Base-by-base conservation (phyloP, 805 yeast genomes). In the Lipomyces sp. region DNA sequence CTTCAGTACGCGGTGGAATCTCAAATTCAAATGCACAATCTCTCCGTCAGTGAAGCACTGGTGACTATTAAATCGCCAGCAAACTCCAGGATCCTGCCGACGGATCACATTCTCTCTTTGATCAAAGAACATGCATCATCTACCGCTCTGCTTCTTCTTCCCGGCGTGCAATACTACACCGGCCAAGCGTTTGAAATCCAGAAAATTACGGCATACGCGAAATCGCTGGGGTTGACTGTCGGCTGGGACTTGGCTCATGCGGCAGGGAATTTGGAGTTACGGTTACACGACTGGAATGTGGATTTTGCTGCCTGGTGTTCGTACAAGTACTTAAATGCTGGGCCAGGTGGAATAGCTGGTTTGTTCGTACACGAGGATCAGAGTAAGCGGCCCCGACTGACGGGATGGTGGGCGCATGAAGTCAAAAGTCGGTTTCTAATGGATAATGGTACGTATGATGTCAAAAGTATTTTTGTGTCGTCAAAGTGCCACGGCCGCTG, bases 211-310 rank as follows among this genome's bases (percentile, higher is more conserved):
- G 73, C 74, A 7, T 80, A 79, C 57, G 92, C 89, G 4, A 87
- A 90, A 64, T 65, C 84, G 79, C 33, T 82, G 37, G 82, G 82
- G 11, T 71, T 75, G 11, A 62, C 90, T 45, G 79, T 84, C 1
- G 98, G 97, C 0, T 93, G 97, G 97, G 98, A 93, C 77, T 81
- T 93, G 71, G 98, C 98, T 0, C 98, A 93, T 76, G 97, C 96
- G 1, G 94, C 83, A 1, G 98, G 98, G 1, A 94, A 94, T 76
- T 93, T 91, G 1, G 87, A 86, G 6, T 77, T 94, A 61, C 73
- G 83, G 59, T 79, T 93, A 61, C 98, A 93, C 75, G 91, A 90
- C 59, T 93, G 97, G 97, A 80, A 83, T 64, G 95, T 90, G 3
- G 98, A 93, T 77, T 92, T 93, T 80, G 98, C 98, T 0, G 91